Evolutionary conservation across 208 protist genomes (phyloP), one percentile per base, ranked within the genome.

Genomic region (Trypanosoma melophagium): DNA sequence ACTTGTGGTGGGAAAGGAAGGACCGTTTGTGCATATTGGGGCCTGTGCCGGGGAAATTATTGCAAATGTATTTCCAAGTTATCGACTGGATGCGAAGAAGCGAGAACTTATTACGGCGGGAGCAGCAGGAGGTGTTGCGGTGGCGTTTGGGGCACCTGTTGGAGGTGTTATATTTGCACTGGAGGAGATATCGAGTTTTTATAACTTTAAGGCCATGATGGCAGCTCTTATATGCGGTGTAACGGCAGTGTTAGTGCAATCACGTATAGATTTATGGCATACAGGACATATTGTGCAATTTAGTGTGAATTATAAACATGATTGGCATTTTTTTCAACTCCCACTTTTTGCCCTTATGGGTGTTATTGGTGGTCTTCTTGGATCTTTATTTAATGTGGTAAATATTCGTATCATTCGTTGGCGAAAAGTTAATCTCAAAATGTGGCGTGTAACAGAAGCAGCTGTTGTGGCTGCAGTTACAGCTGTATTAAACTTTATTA

Each of bases 21-120:
- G 91, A 5, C 91, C 91, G 2, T 96, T 94, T 71, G 89, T 96
- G 19, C 91, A 96, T 62, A 86, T 96, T 74, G 82, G 89, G n/a
- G 81, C 87, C 24, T 91, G 86, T 74, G 76, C 91, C 21, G 83
- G 83, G 24, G 80, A 77, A 62, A 69, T 90, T 54, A 63, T 93
- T 31, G 59, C 90, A 14, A 62, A 76, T 35, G 42, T 77, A 13
- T 92, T 95, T 53, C 74, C 80, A 52, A 76, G 77, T 54, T 93
- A 86, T 56, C 76, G 83, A 54, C 54, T 71, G 31, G 75, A 95
- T 55, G 65, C 60, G 21, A 89, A 88, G 62, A 68, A 77, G 61
- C 72, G 84, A 22, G 81, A 92, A 67, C 61, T 93, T 42, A 89
- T 94, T 60, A 81, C 82, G 7, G 83, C 88, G 8, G 79, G 82